Evolutionary conservation across 768 basidiomycete genomes (phyloP), one percentile per base, ranked within the genome.

Genomic region (Gloeostereum incarnatum): DNA sequence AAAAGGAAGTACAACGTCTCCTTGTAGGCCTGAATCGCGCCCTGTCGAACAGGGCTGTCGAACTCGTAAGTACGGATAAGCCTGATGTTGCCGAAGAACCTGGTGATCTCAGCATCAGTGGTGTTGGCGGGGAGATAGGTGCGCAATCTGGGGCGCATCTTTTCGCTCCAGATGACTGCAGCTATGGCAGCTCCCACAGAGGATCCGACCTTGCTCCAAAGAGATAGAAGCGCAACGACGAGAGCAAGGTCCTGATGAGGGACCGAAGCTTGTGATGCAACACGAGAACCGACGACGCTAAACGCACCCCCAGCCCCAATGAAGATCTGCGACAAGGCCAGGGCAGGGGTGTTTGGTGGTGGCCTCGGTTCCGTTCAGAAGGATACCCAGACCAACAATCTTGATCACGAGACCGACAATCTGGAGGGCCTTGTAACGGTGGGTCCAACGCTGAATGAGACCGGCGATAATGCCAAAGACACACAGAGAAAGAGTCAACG

Each of bases 271-370:
- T 72, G 71, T 9, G 66, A 59, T 8, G 61, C 65, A 29, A 69
- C 66, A 36, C 61, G 61, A 36, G 61, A 58, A n/a, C 58, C 50
- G 40, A 63, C 59, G 10, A 63, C 61, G 25, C 69, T 69, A 54
- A 74, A 59, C 34, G 69, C 70, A 19, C 73, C 75, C 14, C 73
- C 75, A 9, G 66, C 44, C 30, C 69, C 71, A 47, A 71, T 68
- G 25, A 75, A 54, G 38, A 73, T 48, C 51, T 73, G 72, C 10
- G 62, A 63, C 45, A 62, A 51, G 37, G 75, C 67, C 37, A 75
- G 57, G 39, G 62, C 55, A 22, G 48, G 55, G 35, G 47, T 45
- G 25, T 37, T 42, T n/a, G 14, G 26, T 22, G 9, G 23, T 38
- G 35, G 50, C 29, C 55, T 49, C 47, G 26, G 44, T 35, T 7